These are phyloP conservation scores for Cladorrhinum samala DNA, from an alignment of 495 filamentous ascomycete genomes.

Conservation along the genomic window DNA sequence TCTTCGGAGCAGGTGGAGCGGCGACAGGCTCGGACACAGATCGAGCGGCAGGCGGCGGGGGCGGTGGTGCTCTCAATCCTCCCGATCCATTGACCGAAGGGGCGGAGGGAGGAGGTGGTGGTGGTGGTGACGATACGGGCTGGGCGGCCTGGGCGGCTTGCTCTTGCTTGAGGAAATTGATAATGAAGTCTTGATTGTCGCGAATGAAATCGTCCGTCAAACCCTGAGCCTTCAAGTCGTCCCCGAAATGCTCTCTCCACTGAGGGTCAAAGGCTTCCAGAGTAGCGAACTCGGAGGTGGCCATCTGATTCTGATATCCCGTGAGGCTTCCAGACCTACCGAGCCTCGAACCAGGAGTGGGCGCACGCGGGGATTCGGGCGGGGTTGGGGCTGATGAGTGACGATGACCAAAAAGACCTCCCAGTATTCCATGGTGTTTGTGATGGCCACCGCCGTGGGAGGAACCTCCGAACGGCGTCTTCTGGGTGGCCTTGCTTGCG, in stretches of 20 bases:
- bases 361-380: constrained; percentile 45
- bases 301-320: constrained; percentile 26
- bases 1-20: constrained; percentile 44
- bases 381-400: constrained; percentile 56
- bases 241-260: constrained; percentile 74
- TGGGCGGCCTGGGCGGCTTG: constrained; percentile 50
- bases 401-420: constrained; percentile 66
- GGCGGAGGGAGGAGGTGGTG: constrained; percentile 47
- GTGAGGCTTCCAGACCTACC: constrained; percentile 40
- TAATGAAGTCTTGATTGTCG: constrained; percentile 92
- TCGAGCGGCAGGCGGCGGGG: constrained; percentile 44
- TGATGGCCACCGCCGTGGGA: constrained; percentile 34
- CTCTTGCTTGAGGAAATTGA: constrained; percentile 78
- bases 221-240: constrained; percentile 76
- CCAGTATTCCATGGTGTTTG: constrained; percentile 47
- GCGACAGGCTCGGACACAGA: constrained; percentile 17
- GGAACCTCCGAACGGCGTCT: constrained; percentile 66
- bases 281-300: constrained; percentile 49
- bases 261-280: constrained; percentile 78
- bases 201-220: constrained; percentile 89
- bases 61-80: constrained; percentile 49
- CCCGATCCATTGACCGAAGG: constrained; percentile 29
- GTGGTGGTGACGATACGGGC: constrained; percentile 50
- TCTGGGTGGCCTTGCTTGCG: constrained; percentile 75
- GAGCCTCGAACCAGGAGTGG: constrained; percentile 45